Conservation (phyloP, 2,329 filamentous ascomycete species). For the Paecilomyces sp. region DNA sequence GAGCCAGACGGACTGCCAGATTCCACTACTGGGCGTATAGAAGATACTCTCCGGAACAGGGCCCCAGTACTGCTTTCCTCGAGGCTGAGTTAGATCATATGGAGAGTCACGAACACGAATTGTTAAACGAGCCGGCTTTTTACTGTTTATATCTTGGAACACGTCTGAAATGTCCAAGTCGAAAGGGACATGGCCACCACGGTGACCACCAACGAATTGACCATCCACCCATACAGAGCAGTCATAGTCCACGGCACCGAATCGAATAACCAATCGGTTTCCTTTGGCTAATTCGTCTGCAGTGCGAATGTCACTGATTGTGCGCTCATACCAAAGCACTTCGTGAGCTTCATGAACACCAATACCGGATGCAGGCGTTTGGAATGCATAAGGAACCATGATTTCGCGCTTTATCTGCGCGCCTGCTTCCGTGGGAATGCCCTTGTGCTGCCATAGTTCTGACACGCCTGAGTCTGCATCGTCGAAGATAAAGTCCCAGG, state of each 20-base stretch:
- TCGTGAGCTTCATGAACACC: slow-evolving; percentile 57
- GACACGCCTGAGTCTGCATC: slow-evolving; percentile 53
- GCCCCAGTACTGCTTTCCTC: slow-evolving; percentile 62
- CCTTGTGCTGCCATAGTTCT: slow-evolving; percentile 47
- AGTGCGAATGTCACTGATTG: slow-evolving; percentile 44
- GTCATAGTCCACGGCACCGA: slow-evolving; percentile 47
- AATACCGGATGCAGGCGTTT: slow-evolving; percentile 57
- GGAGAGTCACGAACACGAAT: slow-evolving; percentile 58
- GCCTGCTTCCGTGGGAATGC: slow-evolving; percentile 39
- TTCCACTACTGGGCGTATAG: slow-evolving; percentile 64
- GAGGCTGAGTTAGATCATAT: slow-evolving; percentile 56
- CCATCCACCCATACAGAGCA: slow-evolving; percentile 52
- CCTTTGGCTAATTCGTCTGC: slow-evolving; percentile 33
- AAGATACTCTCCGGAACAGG: slow-evolving; percentile 51
- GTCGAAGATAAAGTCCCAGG: slow-evolving; percentile 60
- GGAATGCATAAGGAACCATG: slow-evolving; percentile 59
- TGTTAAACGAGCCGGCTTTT: slow-evolving; percentile 38
- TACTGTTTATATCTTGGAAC: neutral
- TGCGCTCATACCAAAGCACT: slow-evolving; percentile 59
- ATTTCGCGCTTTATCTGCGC: slow-evolving; percentile 45
- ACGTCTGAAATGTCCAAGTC: slow-evolving; percentile 51
- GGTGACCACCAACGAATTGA: slow-evolving; percentile 42
- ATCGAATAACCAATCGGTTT: slow-evolving; percentile 37
- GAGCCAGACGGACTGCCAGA: slow-evolving; percentile 70
- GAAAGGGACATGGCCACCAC: slow-evolving; percentile 58